Evolutionary conservation across 2,329 filamentous ascomycete species (phyloP), one percentile per base, ranked within the genome.

Genomic region (Botryotinia narcissicola): DNA sequence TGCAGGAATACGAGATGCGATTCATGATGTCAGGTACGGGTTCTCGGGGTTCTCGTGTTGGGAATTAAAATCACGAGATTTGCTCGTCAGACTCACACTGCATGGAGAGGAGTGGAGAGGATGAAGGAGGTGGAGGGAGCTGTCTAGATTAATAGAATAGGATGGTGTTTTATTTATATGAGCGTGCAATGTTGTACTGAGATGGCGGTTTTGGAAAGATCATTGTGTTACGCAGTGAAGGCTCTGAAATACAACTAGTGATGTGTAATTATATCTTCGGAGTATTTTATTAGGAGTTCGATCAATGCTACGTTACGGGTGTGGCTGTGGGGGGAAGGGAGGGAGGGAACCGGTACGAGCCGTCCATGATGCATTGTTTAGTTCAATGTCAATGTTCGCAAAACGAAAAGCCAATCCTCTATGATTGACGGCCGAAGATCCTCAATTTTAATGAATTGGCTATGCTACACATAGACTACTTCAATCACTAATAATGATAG

Each of bases 1-100:
- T 63, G 61, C 61, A n/a, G n/a, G 14, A 63, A 63, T 63, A 63
- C 61, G 61, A 63, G 61, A 44, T 63, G 25, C 14, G 61, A 44
- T 61, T 61, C 32, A 61, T 61, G 59, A 61, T 61, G 59, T 61
- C 59, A 61, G 59, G 59, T 61, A 40, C 35, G 59, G 59, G 2
- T n/a, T 61, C 59, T 37, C 35, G 59, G 25, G 25, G 12, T 37
- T 61, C 22, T 61, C 59, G 35, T 22, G 59, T 61, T 61, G 59
- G 35, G 22, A 37, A 37, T 61, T 14, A 37, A 61, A 63, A 44
- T 44, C 37, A 29, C 8, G 61, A 63, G 61, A 14, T 40, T 40
- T 63, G 8, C 42, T 29, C 25, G n/a, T 22, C 22, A n/a, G 10
- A 29, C 25, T 20, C 14, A 20, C 22, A 63, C n/a, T 14, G 37